Base-by-base conservation (phyloP, 192 early-diverging fungal species). In the Dissophora globulifera region DNA sequence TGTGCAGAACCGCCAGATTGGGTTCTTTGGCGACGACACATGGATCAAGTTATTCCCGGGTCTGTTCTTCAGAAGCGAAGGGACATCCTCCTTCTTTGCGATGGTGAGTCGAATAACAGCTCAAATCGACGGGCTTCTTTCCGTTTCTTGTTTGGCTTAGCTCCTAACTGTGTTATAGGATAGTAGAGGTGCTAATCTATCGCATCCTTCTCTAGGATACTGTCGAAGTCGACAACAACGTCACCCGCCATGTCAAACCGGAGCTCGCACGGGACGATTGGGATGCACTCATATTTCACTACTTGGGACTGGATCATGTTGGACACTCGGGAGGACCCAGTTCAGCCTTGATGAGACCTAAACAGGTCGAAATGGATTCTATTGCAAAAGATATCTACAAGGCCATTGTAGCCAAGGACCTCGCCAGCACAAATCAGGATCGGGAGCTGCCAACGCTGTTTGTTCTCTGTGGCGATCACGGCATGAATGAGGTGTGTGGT, bases 1-100 rank as follows among this genome's bases (percentile, higher is more conserved):
- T 17, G 55, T 70, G 2, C 78, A 82, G 26, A 75, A 79, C 5
- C 84, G 84, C 43, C 85, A 85, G 15, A 67, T 93, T 11, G 83
- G 88, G 22, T 94, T 95, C 54, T 91, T 94, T 82, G 96, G 96
- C 51, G 96, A 98, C 74, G 95, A 98, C 57, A 98, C 96, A 0
- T 99, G 97, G 97, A 87, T 88, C 23, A 86, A 86, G 52, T 68
- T 99, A 58, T 99, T 93, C 62, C 95, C 95, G 4, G 78, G 82
- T 0, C 62, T 86, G 26, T 86, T 93, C 31, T 67, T 62, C 30
- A 70, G 81, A 50, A 84, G 82, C 1, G 92, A 92, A 42, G 89
- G 87, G 4, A 89, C 87, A 2, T 85, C 86, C 0, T 89, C 87
- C 0, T 90, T 91, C 15, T 91, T 88, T 55, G 88, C 88, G 8